Conservation (phyloP, 805 yeast species). For the Hemisphaericaspora nanyangensis region DNA sequence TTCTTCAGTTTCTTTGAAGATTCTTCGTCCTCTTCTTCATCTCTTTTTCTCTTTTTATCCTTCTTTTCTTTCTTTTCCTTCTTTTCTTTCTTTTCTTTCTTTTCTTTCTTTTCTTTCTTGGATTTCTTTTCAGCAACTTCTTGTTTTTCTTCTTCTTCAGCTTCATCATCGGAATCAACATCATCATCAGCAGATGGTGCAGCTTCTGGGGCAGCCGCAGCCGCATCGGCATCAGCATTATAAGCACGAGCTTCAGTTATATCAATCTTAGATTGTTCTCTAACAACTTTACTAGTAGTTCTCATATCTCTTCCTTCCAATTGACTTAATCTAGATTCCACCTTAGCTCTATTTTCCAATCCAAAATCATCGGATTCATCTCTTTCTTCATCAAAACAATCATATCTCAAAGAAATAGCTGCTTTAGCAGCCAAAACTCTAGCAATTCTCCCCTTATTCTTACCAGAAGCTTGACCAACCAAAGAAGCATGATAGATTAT, state of each 20-base stretch:
- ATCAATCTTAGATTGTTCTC: conserved; percentile 82
- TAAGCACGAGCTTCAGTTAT: conserved; percentile 82
- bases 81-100: conserved; percentile 22
- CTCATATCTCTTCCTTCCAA: conserved; percentile 96
- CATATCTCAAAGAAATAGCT: conserved; percentile 93
- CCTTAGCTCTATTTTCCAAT: conserved; percentile 83
- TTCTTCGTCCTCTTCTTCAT: conserved; percentile 14
- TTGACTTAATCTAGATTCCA: conserved; percentile 90
- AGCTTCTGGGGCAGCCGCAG: conserved; percentile 25
- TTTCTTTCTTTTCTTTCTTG: conserved; percentile 28
- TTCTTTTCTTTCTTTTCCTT: conserved; percentile 23
- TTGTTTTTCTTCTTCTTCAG: conserved; percentile 27
- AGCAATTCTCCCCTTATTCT: conserved; percentile 98
- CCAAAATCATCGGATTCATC: conserved; percentile 95
- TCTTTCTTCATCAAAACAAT: conserved; percentile 95
- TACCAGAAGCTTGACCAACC: conserved; percentile 97
- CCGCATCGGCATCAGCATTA: conserved; percentile 92
- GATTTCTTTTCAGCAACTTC: conserved; percentile 27
- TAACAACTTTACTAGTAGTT: conserved; percentile 78
- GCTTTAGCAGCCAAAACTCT: conserved; percentile 98
- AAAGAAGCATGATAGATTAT: conserved; percentile 93
- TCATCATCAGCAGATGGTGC: conserved; percentile 22
- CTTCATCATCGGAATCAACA: conserved; percentile 29
- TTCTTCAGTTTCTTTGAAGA: conserved; percentile 20
- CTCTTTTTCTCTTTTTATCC: conserved; percentile 22